These are phyloP conservation scores for Phytophthora ramorum DNA, from an alignment of 352 stramenopile species.

Conservation along the genomic window DNA sequence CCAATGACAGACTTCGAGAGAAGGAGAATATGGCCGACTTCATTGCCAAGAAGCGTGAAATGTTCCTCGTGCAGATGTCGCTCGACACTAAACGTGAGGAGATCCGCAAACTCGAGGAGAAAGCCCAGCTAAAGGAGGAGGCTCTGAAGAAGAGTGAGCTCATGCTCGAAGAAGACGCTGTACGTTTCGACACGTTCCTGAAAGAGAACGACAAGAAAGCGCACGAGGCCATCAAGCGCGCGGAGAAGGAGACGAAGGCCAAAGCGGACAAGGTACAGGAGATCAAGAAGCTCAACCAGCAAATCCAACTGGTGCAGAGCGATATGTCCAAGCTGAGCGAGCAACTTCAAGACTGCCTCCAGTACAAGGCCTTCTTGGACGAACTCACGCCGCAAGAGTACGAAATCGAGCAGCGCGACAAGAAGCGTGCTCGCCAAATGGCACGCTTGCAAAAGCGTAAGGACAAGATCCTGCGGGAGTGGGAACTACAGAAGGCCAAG, in stretches of 20 bases:
- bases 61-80: constrained; percentile 97
- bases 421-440: constrained; percentile 74
- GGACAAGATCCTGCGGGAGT: constrained; percentile 73
- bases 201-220: constrained; percentile 98
- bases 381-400: constrained; percentile 91
- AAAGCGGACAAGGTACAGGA: constrained; percentile 95
- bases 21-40: constrained; percentile 97
- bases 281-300: constrained; percentile 96
- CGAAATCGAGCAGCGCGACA: constrained; percentile 77
- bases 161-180: constrained; percentile 96
- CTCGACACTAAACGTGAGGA: constrained; percentile 97
- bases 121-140: constrained; percentile 95
- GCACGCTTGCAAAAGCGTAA: constrained; percentile 73
- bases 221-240: constrained; percentile 95
- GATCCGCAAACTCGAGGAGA: constrained; percentile 97
- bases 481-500: constrained; percentile 64
- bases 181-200: constrained; percentile 96
- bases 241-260: constrained; percentile 94
- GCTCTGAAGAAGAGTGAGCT: constrained; percentile 95
- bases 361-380: constrained; percentile 95
- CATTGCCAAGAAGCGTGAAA: constrained; percentile 96
- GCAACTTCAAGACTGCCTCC: constrained; percentile 94
- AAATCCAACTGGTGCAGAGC: constrained; percentile 94
- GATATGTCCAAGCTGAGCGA: constrained; percentile 96
- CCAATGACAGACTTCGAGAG: constrained; percentile 88